Evolutionary conservation across 352 stramenopile species (phyloP).

Genomic region (Pythium monospermum): DNA sequence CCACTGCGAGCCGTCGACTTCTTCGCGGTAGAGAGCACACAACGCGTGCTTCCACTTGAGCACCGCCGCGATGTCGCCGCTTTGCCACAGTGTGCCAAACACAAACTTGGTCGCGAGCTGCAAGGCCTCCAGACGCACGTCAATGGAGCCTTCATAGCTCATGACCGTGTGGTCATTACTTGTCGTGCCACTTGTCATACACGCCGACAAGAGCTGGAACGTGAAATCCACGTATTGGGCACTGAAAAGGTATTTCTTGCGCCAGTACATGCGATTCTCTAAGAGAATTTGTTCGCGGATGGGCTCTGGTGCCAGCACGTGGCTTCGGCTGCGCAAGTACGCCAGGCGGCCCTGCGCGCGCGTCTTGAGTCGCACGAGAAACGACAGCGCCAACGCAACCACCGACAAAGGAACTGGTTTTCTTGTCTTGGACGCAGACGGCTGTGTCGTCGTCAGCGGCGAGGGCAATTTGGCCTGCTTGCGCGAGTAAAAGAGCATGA

Average conservation of each 20-base stretch:
- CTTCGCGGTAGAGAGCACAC: slow-evolving; percentile 62
- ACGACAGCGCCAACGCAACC: slow-evolving; percentile 18
- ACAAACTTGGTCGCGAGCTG: slow-evolving; percentile 83
- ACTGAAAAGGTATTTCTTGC: slow-evolving; percentile 83
- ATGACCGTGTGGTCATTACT: slow-evolving; percentile 13
- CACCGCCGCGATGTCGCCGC: slow-evolving; percentile 62
- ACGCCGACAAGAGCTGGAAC: slow-evolving; percentile 63
- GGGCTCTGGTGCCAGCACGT: slow-evolving; percentile 57
- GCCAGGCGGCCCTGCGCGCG: slow-evolving; percentile 26
- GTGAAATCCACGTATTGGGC: slow-evolving; percentile 73
- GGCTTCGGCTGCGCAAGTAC: slow-evolving; percentile 37
- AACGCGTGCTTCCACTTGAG: slow-evolving; percentile 72
- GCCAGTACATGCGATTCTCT: slow-evolving; percentile 84
- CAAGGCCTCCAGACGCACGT: slow-evolving; percentile 64
- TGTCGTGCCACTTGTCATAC: slow-evolving; percentile 35
- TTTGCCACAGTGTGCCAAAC: slow-evolving; percentile 85
- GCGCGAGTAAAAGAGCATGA: slow-evolving; percentile 85
- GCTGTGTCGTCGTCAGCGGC: background rate
- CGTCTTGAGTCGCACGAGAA: slow-evolving; percentile 19
- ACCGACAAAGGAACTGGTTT: slow-evolving; percentile 26
- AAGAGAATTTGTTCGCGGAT: slow-evolving; percentile 75
- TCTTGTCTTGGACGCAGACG: slow-evolving; percentile 12
- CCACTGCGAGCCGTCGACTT: slow-evolving; percentile 67
- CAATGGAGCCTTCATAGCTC: slow-evolving; percentile 36
- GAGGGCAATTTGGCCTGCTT: slow-evolving; percentile 36